These are phyloP conservation scores for Colletotrichum horii DNA, from an alignment of 2,329 filamentous ascomycete genomes.

Conservation along the genomic window DNA sequence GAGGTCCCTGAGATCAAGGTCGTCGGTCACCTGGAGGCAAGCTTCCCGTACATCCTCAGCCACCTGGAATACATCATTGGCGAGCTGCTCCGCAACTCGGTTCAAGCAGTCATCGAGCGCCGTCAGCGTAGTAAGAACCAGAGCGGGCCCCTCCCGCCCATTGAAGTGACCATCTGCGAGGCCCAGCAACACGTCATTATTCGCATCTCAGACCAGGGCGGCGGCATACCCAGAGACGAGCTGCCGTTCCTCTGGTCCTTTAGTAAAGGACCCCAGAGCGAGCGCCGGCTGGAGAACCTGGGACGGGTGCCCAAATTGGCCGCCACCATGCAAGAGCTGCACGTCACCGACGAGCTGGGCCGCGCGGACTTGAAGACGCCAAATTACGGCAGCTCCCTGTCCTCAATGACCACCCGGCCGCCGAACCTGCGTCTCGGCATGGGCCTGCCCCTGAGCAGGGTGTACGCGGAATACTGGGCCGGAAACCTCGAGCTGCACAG, in stretches of 20 bases:
- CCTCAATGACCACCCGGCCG: conserved; percentile 79
- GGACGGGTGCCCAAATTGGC: conserved; percentile 88
- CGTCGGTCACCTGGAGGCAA: conserved; percentile 84
- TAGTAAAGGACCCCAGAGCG: conserved; percentile 84
- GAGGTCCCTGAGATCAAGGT: conserved; percentile 82
- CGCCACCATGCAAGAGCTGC: conserved; percentile 89
- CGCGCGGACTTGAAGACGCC: conserved; percentile 47
- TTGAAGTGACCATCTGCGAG: conserved; percentile 94
- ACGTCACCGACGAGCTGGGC: conserved; percentile 48
- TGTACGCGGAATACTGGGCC: conserved; percentile 98
- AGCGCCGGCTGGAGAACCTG: conserved; percentile 82
- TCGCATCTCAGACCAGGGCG: conserved; percentile 92
- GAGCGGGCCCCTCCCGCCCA: conserved; percentile 64
- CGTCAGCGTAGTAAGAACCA: conserved; percentile 46
- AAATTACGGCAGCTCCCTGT: conserved; percentile 68
- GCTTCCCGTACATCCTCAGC: conserved; percentile 94
- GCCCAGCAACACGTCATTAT: conserved; percentile 95
- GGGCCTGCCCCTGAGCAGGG: conserved; percentile 88
- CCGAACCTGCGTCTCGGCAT: conserved; percentile 90
- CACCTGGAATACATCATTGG: conserved; percentile 98
- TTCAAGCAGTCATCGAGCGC: conserved; percentile 88
- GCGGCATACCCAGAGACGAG: conserved; percentile 85
- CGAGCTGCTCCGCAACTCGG: conserved; percentile 91
- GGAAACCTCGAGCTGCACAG: conserved; percentile 90
- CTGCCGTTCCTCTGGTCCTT: conserved; percentile 96